A percentile compares a stretch with the other conserved stretches of the same genome.
Evolutionary conservation across 2,329 filamentous ascomycete species (phyloP).

Genomic region (Aureobasidium sp.): DNA sequence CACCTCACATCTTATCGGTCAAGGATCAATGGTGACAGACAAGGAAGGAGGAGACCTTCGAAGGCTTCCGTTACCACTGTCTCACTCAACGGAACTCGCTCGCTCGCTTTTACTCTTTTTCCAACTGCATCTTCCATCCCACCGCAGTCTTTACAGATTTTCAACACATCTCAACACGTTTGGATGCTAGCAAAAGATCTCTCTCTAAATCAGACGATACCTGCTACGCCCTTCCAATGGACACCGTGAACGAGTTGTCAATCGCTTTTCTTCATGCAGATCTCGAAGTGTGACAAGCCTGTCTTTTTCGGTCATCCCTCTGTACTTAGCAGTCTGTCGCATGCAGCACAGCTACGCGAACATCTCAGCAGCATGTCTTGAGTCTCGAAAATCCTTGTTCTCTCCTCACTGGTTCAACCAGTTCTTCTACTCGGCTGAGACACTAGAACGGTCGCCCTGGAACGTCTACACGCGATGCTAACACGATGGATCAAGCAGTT

Average conservation of each 20-base stretch:
- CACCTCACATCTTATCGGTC: neutral
- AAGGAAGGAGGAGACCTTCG: neutral
- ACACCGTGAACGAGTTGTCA: neutral
- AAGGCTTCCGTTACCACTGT: neutral
- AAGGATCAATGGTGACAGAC: neutral
- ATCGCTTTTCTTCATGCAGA: too few species aligned
- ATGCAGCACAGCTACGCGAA: neutral
- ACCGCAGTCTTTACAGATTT: too few species aligned
- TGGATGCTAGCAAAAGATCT: neutral
- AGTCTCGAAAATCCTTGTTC: neutral
- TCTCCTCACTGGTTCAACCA: neutral
- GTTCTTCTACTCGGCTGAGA: neutral
- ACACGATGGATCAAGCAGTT: neutral
- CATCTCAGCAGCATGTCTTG: neutral
- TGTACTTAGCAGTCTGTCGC: neutral
- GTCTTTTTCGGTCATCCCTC: neutral
- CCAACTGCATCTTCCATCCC: neutral
- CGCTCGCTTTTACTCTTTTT: neutral
- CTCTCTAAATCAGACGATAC: neutral
- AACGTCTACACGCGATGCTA: neutral
- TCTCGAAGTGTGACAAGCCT: neutral
- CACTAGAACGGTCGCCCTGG: constrained; percentile 2
- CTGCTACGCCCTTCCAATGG: neutral
- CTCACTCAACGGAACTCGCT: neutral
- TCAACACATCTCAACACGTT: too few species aligned